Evolutionary conservation across 129 eudicot genomes (phyloP), one percentile per base, ranked within the genome.

Genomic region (Flaveria ramosissima): DNA sequence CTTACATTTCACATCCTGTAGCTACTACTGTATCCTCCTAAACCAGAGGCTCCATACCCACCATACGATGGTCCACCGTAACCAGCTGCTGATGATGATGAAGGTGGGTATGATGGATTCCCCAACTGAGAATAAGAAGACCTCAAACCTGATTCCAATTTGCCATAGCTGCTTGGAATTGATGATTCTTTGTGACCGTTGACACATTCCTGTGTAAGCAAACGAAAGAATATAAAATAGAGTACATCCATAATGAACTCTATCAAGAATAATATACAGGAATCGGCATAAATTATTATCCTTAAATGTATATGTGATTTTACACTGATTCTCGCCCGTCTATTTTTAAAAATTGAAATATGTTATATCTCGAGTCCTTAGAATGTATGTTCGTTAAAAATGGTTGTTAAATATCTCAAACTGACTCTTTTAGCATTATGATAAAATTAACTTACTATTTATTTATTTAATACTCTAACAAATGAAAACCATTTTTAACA

Each of bases 11-110:
- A 91, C 77, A 80, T 73, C 83, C 93, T 85, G 84, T 72, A 91
- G 71, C 85, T 83, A 72, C 85, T 77, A 68, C 96, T 92, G 59
- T 95, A 92, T 57, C 94, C 97, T 67, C 97, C 96, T 60, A 82
- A 67, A 51, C 93, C 87, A 13, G 92, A 84, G 12, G 92, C 82
- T 73, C 92, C 90, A 63, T 85, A 87, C 16, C 85, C 89, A 26
- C 81, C 87, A 75, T 75, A 78, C 1, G 81, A 79, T 45, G 71
- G 83, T 5, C 78, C 79, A 9, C 82, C 63, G 74, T 62, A 84
- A 66, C 30, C 45, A 9, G 93, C 81, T 32, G 57, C 7, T 24
- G 66, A 11, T 9, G 64, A 57, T 16, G 97, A 81, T 30, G 96
- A 72, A 4, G 88, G 20, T 10, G 70, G 85, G 68, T 83, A 92